Evolutionary conservation across 371 early-diverging fungal genomes (phyloP).

Genomic region (Dipsacomyces acuminosporus): DNA sequence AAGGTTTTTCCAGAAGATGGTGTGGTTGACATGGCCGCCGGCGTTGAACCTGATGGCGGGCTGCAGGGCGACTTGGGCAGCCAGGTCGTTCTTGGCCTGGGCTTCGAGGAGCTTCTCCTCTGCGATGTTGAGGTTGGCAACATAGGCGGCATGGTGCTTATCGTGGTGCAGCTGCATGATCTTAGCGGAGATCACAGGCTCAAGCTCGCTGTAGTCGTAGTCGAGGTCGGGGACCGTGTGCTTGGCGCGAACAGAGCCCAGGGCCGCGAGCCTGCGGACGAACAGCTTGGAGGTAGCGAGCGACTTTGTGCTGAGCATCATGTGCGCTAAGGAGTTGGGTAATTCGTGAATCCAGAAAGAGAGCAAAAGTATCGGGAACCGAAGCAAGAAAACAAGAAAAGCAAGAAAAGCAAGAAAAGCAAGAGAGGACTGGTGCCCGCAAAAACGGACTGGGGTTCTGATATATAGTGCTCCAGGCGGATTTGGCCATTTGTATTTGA

Average conservation of each 20-base stretch:
- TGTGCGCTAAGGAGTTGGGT: not conserved
- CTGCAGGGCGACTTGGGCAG: slow-evolving; percentile 71
- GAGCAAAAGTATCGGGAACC: slow-evolving; percentile 15
- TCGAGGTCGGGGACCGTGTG: slow-evolving; percentile 55
- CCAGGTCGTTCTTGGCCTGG: slow-evolving; percentile 64
- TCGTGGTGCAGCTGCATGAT: slow-evolving; percentile 96
- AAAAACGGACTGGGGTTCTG: too few species aligned
- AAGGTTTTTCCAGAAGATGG: slow-evolving; percentile 94
- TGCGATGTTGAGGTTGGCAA: slow-evolving; percentile 59
- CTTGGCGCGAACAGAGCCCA: slow-evolving; percentile 48
- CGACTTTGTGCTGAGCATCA: slow-evolving; percentile 14
- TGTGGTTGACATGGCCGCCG: slow-evolving; percentile 98
- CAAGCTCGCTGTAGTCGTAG: slow-evolving; percentile 75
- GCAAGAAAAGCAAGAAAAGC: too few species aligned
- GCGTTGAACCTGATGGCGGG: slow-evolving; percentile 87
- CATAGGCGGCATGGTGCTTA: slow-evolving; percentile 92
- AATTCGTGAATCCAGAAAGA: not conserved
- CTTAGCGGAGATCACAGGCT: slow-evolving; percentile 88
- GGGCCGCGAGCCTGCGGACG: slow-evolving; percentile 2
- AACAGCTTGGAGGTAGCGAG: slow-evolving; percentile 9
- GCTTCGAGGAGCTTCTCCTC: slow-evolving; percentile 72
- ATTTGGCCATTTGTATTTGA: too few species aligned
- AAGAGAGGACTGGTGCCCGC: too few species aligned
- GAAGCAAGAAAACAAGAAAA: too few species aligned
- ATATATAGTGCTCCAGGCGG: too few species aligned